phyloP scores from a whole-genome alignment of 768 basidiomycete species.

The Mycena vitilis region DNA sequence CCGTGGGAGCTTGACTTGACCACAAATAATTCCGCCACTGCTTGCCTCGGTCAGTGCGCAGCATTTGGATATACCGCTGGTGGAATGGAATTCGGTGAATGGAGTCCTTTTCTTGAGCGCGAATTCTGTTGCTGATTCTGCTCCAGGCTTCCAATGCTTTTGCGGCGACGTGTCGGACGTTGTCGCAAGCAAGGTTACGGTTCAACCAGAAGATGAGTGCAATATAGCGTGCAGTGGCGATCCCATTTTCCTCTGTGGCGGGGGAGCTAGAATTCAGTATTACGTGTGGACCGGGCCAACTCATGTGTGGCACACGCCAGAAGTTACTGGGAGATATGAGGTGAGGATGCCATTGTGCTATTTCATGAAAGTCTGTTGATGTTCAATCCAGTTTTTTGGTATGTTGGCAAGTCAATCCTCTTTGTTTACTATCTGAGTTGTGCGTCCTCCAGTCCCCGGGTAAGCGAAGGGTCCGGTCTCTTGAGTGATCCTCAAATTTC shows the following conservation, averaged over 20 bases:
- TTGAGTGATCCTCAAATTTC: background rate
- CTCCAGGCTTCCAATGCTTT: conserved; percentile 67
- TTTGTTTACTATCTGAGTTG: no score
- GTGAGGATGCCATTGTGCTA: conserved; percentile 48
- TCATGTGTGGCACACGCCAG: conserved; percentile 74
- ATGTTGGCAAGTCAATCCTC: conserved; percentile 34
- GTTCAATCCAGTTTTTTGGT: conserved; percentile 57
- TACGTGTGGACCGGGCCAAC: conserved; percentile 67
- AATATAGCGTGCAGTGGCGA: conserved; percentile 74
- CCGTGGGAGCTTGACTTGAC: conserved; percentile 69
- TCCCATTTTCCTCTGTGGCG: conserved; percentile 76
- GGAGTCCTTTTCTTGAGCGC: conserved; percentile 22
- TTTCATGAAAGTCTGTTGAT: background rate
- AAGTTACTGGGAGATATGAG: conserved; percentile 76
- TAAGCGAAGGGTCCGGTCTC: background rate
- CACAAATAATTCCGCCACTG: conserved; percentile 71
- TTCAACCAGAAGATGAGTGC: conserved; percentile 53
- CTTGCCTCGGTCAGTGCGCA: conserved; percentile 76
- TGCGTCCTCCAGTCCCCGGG: conserved; percentile 48
- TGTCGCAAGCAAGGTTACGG: conserved; percentile 35
- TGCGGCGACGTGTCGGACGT: conserved; percentile 78
- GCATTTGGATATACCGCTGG: conserved; percentile 78
- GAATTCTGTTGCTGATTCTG: background rate
- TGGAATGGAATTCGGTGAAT: conserved; percentile 60
- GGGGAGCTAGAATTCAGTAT: conserved; percentile 61